Evolutionary conservation across 208 protist genomes (phyloP), one percentile per base, ranked within the genome.

Genomic region (Angomonas ambiguus): DNA sequence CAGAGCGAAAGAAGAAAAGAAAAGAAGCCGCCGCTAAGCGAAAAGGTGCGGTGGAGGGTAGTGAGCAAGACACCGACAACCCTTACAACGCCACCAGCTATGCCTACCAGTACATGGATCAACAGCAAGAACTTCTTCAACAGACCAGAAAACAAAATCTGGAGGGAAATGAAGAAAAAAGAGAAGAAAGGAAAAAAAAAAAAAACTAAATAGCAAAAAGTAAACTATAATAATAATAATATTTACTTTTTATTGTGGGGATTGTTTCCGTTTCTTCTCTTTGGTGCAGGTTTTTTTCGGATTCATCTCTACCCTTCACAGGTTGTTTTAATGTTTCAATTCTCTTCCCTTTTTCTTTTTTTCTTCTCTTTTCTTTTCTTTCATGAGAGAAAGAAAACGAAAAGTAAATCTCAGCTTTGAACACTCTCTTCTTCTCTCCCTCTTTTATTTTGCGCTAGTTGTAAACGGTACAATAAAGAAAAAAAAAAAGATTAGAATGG

Each of bases 1-100:
- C 60, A 10, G 70, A 72, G 51, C 80, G 88, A 24, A 61, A 62
- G 13, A 30, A 62, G 0, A 31, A 58, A 10, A 49, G 51, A 38
- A 25, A 41, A 2, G 28, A n/a, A 45, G 38, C 38, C 38, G 16
- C 8, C 11, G 38, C 11, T 16, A 45, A 45, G 16, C 11, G 38
- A 45, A 45, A 45, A 45, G 38, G 16, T 16, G 16, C 8, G 38
- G 38, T n/a, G 38, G 38, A 45, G 16, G 38, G 38, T 16, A 45
- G 16, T 45, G 38, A 45, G 38, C 38, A 8, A 8, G 38, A 8
- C 16, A 16, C 8, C 16, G 38, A 45, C 16, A 45, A 45, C 38
- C 16, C 38, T 45, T 16, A 45, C 8, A 16, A 45, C 38, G 16
- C 38, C 11, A 8, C 38, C 11, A n/a, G 16, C 38, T 45, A 45